Percentiles rank a stretch among this genome's conserved stretches.
Conservation (phyloP, 345 rosid species). For the Firmiana major region DNA sequence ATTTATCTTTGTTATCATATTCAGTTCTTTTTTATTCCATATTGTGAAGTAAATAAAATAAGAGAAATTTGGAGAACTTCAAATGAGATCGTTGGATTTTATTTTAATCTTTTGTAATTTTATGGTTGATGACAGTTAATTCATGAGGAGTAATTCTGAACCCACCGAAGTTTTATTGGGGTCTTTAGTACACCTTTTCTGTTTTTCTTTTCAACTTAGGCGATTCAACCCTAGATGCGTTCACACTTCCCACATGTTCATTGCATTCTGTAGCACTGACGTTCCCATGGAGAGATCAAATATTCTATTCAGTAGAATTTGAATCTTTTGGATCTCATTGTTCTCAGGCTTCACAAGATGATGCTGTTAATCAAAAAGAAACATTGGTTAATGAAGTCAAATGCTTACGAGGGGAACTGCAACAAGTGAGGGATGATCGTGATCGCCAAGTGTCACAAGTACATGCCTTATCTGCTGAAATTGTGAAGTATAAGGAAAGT, state of each 20-base stretch:
- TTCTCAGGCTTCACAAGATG: conserved; percentile 66
- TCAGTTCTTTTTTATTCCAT: background rate
- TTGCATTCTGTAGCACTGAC: background rate
- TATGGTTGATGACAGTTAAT: background rate
- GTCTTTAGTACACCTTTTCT: background rate
- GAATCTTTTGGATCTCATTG: background rate
- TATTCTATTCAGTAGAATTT: background rate
- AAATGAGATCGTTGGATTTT: background rate
- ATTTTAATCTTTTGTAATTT: no score
- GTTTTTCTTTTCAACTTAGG: background rate
- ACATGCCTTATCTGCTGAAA: conserved; percentile 54
- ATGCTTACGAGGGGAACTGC: conserved; percentile 75
- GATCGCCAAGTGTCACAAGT: conserved; percentile 62
- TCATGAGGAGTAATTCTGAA: background rate
- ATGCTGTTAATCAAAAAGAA: conserved; percentile 65
- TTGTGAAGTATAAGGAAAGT: conserved; percentile 55
- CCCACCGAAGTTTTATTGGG: background rate
- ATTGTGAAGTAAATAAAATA: background rate
- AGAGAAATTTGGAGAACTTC: background rate
- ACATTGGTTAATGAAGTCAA: conserved; percentile 54
- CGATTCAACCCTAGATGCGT: background rate
- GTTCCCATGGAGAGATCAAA: background rate
- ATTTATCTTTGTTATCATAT: background rate
- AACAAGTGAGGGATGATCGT: conserved; percentile 83
- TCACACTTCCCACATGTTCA: background rate